Evolutionary conservation across 2,329 filamentous ascomycete species (phyloP).

Genomic region (Pseudocercospora crystallina): DNA sequence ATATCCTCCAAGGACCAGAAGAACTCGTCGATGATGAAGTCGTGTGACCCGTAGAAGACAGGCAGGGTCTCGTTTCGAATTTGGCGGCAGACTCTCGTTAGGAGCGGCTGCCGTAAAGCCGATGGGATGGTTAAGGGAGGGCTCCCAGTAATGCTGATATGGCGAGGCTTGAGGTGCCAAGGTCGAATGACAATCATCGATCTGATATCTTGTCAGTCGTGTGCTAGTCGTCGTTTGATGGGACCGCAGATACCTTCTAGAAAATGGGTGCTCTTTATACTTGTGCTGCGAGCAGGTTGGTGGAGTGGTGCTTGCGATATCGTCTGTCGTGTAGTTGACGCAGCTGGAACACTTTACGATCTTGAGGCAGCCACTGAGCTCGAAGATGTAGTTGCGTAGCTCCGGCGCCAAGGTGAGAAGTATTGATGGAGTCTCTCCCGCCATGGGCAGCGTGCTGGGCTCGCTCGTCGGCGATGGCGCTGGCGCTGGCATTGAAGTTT

Average conservation of each 20-base stretch:
- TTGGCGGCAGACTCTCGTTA: constrained; percentile 13
- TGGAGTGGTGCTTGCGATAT: background rate
- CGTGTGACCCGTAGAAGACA: constrained; percentile 18
- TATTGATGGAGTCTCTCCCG: background rate
- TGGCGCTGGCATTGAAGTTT: no score
- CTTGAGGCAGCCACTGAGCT: constrained; percentile 8
- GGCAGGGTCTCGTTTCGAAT: constrained; percentile 15
- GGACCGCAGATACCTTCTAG: constrained; percentile 5
- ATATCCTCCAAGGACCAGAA: no score
- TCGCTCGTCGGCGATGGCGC: no score
- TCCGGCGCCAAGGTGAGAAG: constrained; percentile 6
- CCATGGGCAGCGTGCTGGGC: no score
- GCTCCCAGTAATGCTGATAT: no score
- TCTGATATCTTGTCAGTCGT: no score
- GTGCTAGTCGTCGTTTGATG: no score
- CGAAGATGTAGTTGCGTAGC: constrained; percentile 10
- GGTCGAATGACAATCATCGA: no score
- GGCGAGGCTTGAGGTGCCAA: no score
- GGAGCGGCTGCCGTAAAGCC: constrained; percentile 1
- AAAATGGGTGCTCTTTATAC: constrained; percentile 3
- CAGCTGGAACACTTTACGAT: constrained; percentile 1
- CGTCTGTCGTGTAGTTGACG: background rate
- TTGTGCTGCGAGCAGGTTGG: constrained; percentile 1
- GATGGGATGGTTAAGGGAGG: no score
- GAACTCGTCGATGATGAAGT: constrained; percentile 2